Base-by-base conservation (phyloP, 208 protist genomes). In the Leishmania mexicana region DNA sequence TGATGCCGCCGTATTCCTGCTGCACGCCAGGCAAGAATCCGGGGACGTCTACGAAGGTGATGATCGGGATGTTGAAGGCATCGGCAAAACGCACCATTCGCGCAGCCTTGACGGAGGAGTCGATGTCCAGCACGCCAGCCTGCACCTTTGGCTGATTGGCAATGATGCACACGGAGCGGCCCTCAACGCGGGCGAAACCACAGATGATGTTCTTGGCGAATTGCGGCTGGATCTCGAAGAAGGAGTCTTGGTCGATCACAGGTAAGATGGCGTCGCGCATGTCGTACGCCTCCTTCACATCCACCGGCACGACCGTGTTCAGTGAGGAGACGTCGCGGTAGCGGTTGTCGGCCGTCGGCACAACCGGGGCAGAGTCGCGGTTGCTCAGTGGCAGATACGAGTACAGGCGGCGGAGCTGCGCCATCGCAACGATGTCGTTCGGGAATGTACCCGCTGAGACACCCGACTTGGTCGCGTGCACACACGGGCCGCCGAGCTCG, bases 21-120 rank as follows among this genome's bases (percentile, higher is more conserved):
- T 80, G 70, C 53, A 96, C 93, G 70, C 96, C 98, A n/a, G 98
- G 98, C 70, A 99, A 87, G 94, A 99, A 99, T 75, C 99, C 98
- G 45, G 99, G 99, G 73, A 99, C 98, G 78, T 99, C 98, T 17
- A 99, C 97, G 57, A 99, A 96, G 28, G 98, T 99, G 62, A 99
- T 28, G 64, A 99, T 89, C 28, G 99, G 99, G 81, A 99, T 99
- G 94, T 99, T 99, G 92, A 99, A 99, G 65, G 94, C 89, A 81
- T 99, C 98, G 78, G 97, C 98, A 89, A 99, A 99, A 80, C 98
- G 93, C 42, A 99, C 98, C 84, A 99, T 99, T 53, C 98, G 90
- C 4, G 96, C 97, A 3, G 89, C 98, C 89, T 98, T 99, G 67
- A 94, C 82, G 35, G 90, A 90, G 13, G 92, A 89, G 85, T 98